A percentile compares a stretch with the other conserved stretches of the same genome.
phyloP scores from a whole-genome alignment of 345 rosid species.

The Citrus unshiu region DNA sequence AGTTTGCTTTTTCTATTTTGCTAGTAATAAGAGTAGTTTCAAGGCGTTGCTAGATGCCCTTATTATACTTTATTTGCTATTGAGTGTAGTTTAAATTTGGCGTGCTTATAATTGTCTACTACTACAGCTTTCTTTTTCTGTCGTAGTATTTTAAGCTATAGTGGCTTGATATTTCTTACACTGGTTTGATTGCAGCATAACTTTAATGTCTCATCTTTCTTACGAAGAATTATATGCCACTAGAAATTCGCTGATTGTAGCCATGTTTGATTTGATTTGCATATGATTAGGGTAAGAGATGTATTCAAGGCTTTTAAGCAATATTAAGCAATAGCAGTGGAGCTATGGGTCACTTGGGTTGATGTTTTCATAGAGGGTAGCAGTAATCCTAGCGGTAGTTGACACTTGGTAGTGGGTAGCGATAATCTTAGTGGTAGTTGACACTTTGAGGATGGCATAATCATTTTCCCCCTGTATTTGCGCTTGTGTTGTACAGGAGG shows the following conservation, averaged over 20 bases:
- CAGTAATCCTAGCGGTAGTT: constrained; percentile 53
- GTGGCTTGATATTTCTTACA: constrained; percentile 26
- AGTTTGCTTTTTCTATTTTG: constrained; percentile 58
- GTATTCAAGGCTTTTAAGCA: constrained; percentile 23
- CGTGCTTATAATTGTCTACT: constrained; percentile 60
- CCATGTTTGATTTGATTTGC: constrained; percentile 32
- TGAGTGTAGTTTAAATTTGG: constrained; percentile 69
- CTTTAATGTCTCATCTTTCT: constrained; percentile 10
- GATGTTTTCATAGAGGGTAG: constrained; percentile 44
- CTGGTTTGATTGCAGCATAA: constrained; percentile 27
- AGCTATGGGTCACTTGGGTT: constrained; percentile 38
- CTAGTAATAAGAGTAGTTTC: constrained; percentile 70
- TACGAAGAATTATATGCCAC: constrained; percentile 12
- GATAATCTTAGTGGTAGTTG: constrained; percentile 62
- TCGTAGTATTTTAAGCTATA: constrained; percentile 48
- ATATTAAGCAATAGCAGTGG: constrained; percentile 33
- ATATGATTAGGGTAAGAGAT: constrained; percentile 29
- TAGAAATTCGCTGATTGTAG: constrained; percentile 15
- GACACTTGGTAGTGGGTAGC: constrained; percentile 43
- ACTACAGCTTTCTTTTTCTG: constrained; percentile 35
- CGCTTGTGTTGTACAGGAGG: constrained; percentile 69
- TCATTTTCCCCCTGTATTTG: constrained; percentile 68
- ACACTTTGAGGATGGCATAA: constrained; percentile 61
- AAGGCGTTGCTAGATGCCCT: constrained; percentile 53
- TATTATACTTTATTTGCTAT: constrained; percentile 41